phyloP scores from a whole-genome alignment of 2,329 filamentous ascomycete species.

The Penicillium capsulatum region DNA sequence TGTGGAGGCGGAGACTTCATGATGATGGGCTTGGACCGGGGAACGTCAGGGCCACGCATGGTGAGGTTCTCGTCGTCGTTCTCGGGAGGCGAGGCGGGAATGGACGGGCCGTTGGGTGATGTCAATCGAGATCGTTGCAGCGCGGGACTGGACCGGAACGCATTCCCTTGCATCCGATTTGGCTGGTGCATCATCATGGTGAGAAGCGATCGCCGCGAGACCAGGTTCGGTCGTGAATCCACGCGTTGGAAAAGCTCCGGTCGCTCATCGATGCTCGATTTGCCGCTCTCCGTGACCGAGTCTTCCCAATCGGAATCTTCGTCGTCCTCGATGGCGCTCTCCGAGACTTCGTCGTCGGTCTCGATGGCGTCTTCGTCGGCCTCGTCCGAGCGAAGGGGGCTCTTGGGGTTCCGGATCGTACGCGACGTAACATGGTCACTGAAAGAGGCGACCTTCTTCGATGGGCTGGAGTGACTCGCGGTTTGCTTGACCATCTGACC shows the following conservation, averaged over 20 bases:
- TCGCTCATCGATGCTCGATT: slow-evolving; percentile 71
- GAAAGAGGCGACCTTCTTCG: slow-evolving; percentile 78
- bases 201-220: slow-evolving; percentile 80
- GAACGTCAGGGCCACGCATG: slow-evolving; percentile 57
- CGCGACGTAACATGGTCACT: slow-evolving; percentile 59
- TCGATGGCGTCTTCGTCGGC: slow-evolving; percentile 58
- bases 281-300: slow-evolving; percentile 74
- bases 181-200: slow-evolving; percentile 83
- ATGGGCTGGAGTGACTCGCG: slow-evolving; percentile 30
- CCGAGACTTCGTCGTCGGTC: slow-evolving; percentile 65
- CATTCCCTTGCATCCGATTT: slow-evolving; percentile 63
- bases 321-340: slow-evolving; percentile 74
- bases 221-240: slow-evolving; percentile 78
- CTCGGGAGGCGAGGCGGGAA: slow-evolving; percentile 55
- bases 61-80: slow-evolving; percentile 62
- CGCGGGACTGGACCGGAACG: slow-evolving; percentile 46
- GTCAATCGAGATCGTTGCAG: slow-evolving; percentile 55
- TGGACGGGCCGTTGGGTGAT: slow-evolving; percentile 64
- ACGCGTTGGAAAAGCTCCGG: slow-evolving; percentile 82
- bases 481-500: slow-evolving; percentile 49
- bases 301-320: slow-evolving; percentile 61
- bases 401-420: slow-evolving; percentile 55
- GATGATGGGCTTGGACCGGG: slow-evolving; percentile 76
- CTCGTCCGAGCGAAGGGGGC: slow-evolving; percentile 48
- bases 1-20: slow-evolving; percentile 65